Conservation (phyloP, 2,329 filamentous ascomycete genomes). For the Colletotrichum sp. region DNA sequence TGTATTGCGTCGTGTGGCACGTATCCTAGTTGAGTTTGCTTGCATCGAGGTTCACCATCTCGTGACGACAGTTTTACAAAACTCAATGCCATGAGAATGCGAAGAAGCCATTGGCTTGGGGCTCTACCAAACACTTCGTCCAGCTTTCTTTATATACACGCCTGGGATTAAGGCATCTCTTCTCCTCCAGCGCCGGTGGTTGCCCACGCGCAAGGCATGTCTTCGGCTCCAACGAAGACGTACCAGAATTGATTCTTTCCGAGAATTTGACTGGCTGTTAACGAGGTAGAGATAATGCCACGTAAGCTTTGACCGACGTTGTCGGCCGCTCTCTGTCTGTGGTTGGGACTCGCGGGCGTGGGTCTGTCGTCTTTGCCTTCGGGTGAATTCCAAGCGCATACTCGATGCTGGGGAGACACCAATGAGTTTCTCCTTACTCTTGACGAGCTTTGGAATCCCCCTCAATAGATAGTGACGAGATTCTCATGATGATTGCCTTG, state of each 20-base stretch:
- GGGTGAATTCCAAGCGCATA: neutral
- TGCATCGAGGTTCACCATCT: no score
- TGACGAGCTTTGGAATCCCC: accelerated
- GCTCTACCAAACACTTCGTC: no score
- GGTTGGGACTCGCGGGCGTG: neutral
- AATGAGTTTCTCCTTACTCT: accelerated
- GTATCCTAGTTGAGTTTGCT: no score
- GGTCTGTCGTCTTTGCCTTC: neutral
- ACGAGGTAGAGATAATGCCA: neutral
- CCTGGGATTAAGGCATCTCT: no score
- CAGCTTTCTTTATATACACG: no score
- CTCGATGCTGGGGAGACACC: accelerated
- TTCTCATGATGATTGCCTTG: no score
- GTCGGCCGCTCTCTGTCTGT: neutral
- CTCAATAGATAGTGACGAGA: no score
- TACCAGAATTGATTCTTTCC: neutral
- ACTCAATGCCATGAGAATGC: no score
- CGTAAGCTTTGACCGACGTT: accelerated
- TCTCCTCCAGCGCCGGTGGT: no score
- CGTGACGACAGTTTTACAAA: no score
- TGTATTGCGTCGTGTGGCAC: no score
- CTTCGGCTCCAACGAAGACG: neutral
- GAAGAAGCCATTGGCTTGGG: no score
- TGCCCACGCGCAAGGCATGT: neutral
- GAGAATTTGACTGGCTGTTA: neutral